A percentile compares a stretch with the other conserved stretches of the same genome.
Conservation (phyloP, 83 land plant genomes). For the Diphasiastrum complanatum region DNA sequence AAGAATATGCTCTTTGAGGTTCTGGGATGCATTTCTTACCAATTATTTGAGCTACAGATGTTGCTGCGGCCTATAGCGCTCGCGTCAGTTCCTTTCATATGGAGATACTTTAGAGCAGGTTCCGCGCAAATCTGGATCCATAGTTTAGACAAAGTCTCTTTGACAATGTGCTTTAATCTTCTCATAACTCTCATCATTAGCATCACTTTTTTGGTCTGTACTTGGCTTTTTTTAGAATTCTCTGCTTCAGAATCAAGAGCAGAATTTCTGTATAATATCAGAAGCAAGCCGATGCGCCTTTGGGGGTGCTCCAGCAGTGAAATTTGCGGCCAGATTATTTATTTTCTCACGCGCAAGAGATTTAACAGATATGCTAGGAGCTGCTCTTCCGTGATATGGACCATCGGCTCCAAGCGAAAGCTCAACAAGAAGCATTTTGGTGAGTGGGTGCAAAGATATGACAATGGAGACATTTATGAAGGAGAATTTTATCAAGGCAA, state of each 20-base stretch:
- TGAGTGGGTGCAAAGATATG: slow-evolving; percentile 50
- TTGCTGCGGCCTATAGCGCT: slow-evolving; percentile 24
- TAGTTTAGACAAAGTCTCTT: not conserved
- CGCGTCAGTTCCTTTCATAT: slow-evolving; percentile 28
- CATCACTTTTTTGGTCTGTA: slow-evolving; percentile 22
- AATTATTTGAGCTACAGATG: slow-evolving; percentile 19
- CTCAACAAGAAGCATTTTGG: slow-evolving; percentile 31
- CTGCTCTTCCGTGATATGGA: slow-evolving; percentile 34
- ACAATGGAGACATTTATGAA: slow-evolving; percentile 75
- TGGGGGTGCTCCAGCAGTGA: slow-evolving; percentile 13
- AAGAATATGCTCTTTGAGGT: not conserved
- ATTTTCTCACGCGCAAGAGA: slow-evolving; percentile 6
- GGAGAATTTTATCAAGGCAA: slow-evolving; percentile 78
- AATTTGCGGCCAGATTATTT: slow-evolving; percentile 18
- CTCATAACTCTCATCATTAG: slow-evolving; percentile 18
- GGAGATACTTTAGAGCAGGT: slow-evolving; percentile 31
- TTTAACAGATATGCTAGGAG: not conserved
- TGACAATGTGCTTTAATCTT: slow-evolving; percentile 28
- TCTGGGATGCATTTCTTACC: slow-evolving; percentile 16
- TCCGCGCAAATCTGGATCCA: slow-evolving; percentile 10
- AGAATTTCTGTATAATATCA: slow-evolving; percentile 12
- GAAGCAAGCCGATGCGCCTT: slow-evolving; percentile 11
- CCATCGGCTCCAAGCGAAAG: slow-evolving; percentile 40
- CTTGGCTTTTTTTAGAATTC: slow-evolving; percentile 11
- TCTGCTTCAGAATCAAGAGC: slow-evolving; percentile 2